Evolutionary conservation across 257 asterid genomes (phyloP), one percentile per base, ranked within the genome.

Genomic region (Solanum rostratum): DNA sequence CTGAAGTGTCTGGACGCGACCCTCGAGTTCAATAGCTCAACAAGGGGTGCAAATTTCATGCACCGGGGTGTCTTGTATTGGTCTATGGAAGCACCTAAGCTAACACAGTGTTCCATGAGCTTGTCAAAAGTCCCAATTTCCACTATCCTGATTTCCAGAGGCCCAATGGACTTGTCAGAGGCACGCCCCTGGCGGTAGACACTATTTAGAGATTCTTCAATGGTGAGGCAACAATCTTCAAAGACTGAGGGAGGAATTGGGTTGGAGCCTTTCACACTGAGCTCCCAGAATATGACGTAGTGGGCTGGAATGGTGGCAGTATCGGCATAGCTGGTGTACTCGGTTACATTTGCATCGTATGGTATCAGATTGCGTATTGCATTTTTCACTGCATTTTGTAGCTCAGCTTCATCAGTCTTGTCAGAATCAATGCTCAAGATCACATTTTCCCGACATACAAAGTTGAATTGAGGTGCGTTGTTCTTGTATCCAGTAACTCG

Each of bases 371-470:
- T 94, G 10, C 68, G 86, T 24, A 87, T 82, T 0, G 99, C 97
- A 59, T 87, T 91, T 33, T 33, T 33, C 39, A 33, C 39, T 33
- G 97, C 98, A 39, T 87, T 90, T 52, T 94, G 98, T 15, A 95
- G 93, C 88, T 95, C 98, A 27, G 39, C 99, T 88, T 94, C 98
- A 57, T 95, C 97, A 0, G 98, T 95, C 87, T 95, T 95, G 68
- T 95, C 99, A 0, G 97, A 24, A 74, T 74, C 81, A 46, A 74
- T 49, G 22, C 60, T 74, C 81, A 74, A 74, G 10, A 74, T 49
- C 15, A 24, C 43, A 49, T 24, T 74, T 74, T 46, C 62, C 81
- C 43, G 60, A 2, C 81, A 8, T 3, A 46, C 2, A 1, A 46
- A 43, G 39, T 14, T 6, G 80, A 73, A 73, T 22, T 73, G 81